Evolutionary conservation across 495 filamentous ascomycete species (phyloP).

Genomic region (Podospora appendiculata): DNA sequence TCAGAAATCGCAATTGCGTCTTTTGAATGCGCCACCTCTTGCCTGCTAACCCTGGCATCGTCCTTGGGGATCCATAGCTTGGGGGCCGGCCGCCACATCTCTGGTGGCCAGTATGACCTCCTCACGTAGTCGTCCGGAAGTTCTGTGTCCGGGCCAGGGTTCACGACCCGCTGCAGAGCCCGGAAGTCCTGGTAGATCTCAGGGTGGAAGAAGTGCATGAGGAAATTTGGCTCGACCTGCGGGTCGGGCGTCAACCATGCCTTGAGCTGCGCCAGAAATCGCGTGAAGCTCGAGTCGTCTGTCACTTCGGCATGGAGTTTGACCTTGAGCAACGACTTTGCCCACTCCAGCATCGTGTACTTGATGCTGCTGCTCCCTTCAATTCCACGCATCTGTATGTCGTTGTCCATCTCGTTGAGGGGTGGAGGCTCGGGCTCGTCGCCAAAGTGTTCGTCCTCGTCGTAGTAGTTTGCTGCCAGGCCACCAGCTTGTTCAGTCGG

Average conservation of each 20-base stretch:
- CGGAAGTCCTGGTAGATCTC: conserved; percentile 58
- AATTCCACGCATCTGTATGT: conserved; percentile 24
- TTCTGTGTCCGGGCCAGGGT: conserved; percentile 30
- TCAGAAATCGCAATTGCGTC: conserved; percentile 51
- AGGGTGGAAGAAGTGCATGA: conserved; percentile 58
- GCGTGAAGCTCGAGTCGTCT: conserved; percentile 15
- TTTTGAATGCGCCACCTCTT: conserved; percentile 54
- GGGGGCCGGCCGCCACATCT: conserved; percentile 51
- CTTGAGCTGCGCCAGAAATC: conserved; percentile 15
- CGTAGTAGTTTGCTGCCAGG: conserved; percentile 32
- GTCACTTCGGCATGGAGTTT: conserved; percentile 8
- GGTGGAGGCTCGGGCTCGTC: conserved; percentile 16
- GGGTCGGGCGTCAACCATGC: conserved; percentile 13
- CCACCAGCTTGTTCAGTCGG: conserved; percentile 8
- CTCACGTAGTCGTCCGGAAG: conserved; percentile 49
- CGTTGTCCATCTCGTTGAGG: conserved; percentile 19
- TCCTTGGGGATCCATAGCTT: conserved; percentile 66
- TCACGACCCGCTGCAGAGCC: conserved; percentile 49
- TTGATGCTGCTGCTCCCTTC: conserved; percentile 26
- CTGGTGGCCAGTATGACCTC: conserved; percentile 60
- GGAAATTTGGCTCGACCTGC: conserved; percentile 17
- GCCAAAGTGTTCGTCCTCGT: conserved; percentile 21
- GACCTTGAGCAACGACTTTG: conserved; percentile 10
- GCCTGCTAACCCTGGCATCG: conserved; percentile 51
- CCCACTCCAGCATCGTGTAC: conserved; percentile 8